These are phyloP conservation scores for Ormosia emarginata DNA, from an alignment of 306 rosid species.

Conservation along the genomic window DNA sequence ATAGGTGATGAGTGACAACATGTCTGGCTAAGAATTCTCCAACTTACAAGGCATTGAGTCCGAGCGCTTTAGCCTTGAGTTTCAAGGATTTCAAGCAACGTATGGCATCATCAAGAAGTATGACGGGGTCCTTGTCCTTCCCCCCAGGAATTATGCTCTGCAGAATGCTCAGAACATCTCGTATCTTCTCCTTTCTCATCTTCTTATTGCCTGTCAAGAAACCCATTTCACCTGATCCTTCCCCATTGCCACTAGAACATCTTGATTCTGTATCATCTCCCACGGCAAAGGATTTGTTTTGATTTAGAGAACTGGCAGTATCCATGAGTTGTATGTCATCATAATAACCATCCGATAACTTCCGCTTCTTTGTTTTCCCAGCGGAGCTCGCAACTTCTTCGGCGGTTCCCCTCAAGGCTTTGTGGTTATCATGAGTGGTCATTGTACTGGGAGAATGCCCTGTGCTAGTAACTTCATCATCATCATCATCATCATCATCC, in stretches of 20 bases:
- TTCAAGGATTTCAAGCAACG: slow-evolving; percentile 59
- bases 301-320: slow-evolving; percentile 56
- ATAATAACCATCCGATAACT: slow-evolving; percentile 35
- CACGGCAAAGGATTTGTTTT: slow-evolving; percentile 26
- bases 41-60: slow-evolving; percentile 47
- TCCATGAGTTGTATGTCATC: slow-evolving; percentile 39
- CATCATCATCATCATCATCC: slow-evolving; percentile 74
- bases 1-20: neutral
- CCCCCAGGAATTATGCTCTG: slow-evolving; percentile 67
- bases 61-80: slow-evolving; percentile 47
- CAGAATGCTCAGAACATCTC: slow-evolving; percentile 51
- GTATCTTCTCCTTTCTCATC: slow-evolving; percentile 62
- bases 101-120: slow-evolving; percentile 75
- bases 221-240: slow-evolving; percentile 33
- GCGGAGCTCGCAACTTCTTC: slow-evolving; percentile 64
- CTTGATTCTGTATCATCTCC: slow-evolving; percentile 65
- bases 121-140: slow-evolving; percentile 53
- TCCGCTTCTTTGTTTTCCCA: slow-evolving; percentile 56
- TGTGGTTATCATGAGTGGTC: slow-evolving; percentile 43
- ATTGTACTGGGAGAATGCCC: slow-evolving; percentile 80
- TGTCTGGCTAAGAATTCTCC: neutral
- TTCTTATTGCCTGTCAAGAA: slow-evolving; percentile 38
- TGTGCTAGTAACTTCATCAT: slow-evolving; percentile 88
- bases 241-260: slow-evolving; percentile 40
- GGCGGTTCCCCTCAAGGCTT: neutral